Evolutionary conservation across 1,284 basidiomycete species (phyloP).

Genomic region (Ceratorhiza oryzae-sativae): DNA sequence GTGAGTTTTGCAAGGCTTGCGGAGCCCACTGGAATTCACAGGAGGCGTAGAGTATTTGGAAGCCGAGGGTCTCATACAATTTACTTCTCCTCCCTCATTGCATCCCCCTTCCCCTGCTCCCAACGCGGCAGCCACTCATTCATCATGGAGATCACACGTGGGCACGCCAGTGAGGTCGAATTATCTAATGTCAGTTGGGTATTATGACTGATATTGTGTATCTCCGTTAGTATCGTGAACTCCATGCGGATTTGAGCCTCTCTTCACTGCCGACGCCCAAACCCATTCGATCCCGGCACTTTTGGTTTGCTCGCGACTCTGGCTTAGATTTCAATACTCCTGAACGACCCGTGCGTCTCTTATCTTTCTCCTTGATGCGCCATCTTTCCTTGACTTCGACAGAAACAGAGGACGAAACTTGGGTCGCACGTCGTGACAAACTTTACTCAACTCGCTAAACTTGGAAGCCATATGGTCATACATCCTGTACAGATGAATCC

Average conservation of each 20-base stretch:
- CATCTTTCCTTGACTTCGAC: no score
- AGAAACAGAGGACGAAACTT: background rate
- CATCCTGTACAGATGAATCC: conserved; percentile 6
- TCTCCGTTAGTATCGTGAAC: conserved; percentile 14
- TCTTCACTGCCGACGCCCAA: conserved; percentile 6
- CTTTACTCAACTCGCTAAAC: conserved; percentile 7
- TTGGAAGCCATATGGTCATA: conserved; percentile 5
- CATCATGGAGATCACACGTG: conserved; percentile 31
- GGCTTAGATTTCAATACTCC: conserved; percentile 25
- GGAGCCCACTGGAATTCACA: background rate
- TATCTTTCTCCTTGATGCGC: background rate
- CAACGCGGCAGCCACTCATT: background rate
- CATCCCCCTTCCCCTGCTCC: background rate
- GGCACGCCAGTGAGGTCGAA: conserved; percentile 21
- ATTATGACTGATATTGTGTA: background rate
- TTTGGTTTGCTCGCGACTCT: background rate
- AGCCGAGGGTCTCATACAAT: conserved; percentile 21
- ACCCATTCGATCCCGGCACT: background rate
- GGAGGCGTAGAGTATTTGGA: background rate
- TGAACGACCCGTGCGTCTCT: background rate
- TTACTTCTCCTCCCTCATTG: background rate
- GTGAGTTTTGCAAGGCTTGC: background rate
- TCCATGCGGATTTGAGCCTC: conserved; percentile 6
- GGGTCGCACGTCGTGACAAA: conserved; percentile 18
- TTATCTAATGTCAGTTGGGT: background rate